Evolutionary conservation across 2,329 filamentous ascomycete species (phyloP).

Genomic region (Coniochaeta sp.): DNA sequence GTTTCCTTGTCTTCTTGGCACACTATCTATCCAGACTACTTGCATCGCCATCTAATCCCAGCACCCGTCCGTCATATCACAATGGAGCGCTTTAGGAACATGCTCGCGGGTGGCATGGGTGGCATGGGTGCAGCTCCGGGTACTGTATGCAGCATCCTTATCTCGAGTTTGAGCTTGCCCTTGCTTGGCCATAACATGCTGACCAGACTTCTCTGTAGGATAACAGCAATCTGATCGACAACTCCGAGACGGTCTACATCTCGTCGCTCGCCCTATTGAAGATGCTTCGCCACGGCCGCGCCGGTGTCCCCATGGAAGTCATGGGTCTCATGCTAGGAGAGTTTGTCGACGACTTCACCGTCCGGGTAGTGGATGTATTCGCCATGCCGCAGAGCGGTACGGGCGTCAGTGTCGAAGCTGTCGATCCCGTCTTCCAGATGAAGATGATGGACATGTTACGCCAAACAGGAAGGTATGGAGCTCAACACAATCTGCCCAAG

Average conservation of each 20-base stretch:
- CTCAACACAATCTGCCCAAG: conserved; percentile 4
- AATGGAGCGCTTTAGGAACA: conserved; percentile 89
- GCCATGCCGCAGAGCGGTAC: conserved; percentile 99
- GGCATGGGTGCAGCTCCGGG: conserved; percentile 53
- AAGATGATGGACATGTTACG: conserved; percentile 99
- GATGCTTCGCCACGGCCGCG: conserved; percentile 96
- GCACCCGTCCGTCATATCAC: conserved; percentile 12
- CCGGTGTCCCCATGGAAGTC: conserved; percentile 98
- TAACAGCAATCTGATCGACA: conserved; percentile 87
- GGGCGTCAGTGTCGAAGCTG: conserved; percentile 94
- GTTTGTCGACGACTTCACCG: conserved; percentile 98
- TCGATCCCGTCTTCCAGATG: conserved; percentile 97
- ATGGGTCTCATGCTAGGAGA: conserved; percentile 99
- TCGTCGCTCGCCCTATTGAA: conserved; percentile 94
- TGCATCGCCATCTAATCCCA: conserved; percentile 4
- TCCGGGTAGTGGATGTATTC: conserved; percentile 96
- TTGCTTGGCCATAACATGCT: neutral
- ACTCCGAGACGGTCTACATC: conserved; percentile 98
- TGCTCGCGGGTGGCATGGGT: conserved; percentile 72
- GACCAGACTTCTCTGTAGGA: conserved; percentile 49
- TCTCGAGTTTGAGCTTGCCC: neutral
- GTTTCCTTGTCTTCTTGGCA: neutral
- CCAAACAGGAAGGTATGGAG: conserved; percentile 81
- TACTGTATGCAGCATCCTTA: conserved; percentile 39
- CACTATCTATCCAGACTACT: neutral